Conservation (phyloP, 495 filamentous ascomycete species). For the Penicillium waksmanii region DNA sequence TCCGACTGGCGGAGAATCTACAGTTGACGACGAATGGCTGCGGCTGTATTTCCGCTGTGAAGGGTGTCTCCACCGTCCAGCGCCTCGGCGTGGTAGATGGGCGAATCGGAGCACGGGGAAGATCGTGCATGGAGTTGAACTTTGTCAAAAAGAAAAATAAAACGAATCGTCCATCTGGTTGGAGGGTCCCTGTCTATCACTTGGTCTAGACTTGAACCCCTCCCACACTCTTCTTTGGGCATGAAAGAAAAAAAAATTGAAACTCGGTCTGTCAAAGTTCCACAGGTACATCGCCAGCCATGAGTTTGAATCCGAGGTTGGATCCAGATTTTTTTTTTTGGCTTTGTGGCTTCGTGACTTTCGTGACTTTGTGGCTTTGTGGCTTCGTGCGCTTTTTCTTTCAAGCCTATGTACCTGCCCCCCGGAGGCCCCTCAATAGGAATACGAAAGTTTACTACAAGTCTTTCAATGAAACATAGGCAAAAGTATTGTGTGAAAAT, state of each 20-base stretch:
- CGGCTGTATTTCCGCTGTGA: background rate
- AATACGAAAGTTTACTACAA: too few species aligned
- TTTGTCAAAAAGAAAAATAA: background rate
- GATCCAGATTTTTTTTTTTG: background rate
- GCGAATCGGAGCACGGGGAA: constrained; percentile 18
- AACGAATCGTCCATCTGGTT: background rate
- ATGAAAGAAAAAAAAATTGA: too few species aligned
- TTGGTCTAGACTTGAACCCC: constrained; percentile 22
- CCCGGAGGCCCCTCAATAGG: too few species aligned
- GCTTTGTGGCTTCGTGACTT: too few species aligned
- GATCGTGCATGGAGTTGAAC: constrained; percentile 4
- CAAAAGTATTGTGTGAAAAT: background rate
- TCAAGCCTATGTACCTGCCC: too few species aligned
- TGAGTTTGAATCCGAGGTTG: too few species aligned
- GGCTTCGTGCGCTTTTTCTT: too few species aligned
- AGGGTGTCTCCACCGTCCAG: background rate
- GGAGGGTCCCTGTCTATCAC: constrained; percentile 24
- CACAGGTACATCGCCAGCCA: constrained; percentile 6
- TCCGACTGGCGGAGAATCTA: constrained; percentile 22
- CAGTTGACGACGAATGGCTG: constrained; percentile 2
- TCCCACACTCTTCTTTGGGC: constrained; percentile 4
- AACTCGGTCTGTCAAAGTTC: constrained; percentile 4
- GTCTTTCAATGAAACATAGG: too few species aligned
- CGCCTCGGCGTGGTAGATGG: background rate
- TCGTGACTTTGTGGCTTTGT: too few species aligned